phyloP scores from a whole-genome alignment of 106 monocot genomes.

The Apostasia ramifera region DNA sequence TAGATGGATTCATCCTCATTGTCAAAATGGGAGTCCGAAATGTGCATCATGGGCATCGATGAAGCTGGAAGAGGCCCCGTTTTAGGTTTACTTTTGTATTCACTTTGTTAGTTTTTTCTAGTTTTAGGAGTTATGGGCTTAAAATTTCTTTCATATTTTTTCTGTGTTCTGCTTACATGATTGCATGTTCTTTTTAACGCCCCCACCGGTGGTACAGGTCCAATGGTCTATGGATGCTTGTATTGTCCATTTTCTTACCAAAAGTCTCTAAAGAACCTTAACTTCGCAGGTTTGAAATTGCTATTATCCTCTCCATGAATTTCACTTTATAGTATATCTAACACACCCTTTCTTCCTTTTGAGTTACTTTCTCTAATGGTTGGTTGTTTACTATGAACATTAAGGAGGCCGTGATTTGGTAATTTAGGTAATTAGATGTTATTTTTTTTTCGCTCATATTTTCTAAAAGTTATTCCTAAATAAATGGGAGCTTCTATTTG shows the following conservation, averaged over 20 bases:
- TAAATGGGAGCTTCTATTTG: no score
- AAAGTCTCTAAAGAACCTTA: conserved; percentile 55
- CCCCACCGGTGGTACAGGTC: conserved; percentile 38
- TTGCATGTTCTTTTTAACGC: neutral
- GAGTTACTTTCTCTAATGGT: neutral
- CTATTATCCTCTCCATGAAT: neutral
- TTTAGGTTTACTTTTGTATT: conserved; percentile 31
- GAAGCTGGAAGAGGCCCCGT: conserved; percentile 97
- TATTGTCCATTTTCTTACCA: conserved; percentile 79
- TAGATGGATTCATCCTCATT: conserved; percentile 26
- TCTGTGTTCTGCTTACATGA: neutral
- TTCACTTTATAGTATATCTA: neutral
- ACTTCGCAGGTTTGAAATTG: conserved; percentile 61
- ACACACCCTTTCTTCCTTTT: neutral
- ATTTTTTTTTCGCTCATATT: no score
- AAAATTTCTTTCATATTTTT: neutral
- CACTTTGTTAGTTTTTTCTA: neutral
- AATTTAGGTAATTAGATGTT: no score
- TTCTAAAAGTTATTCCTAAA: neutral
- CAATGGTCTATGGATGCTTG: conserved; percentile 98
- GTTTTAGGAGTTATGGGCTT: neutral
- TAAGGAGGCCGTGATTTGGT: no score
- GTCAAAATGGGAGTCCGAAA: conserved; percentile 75
- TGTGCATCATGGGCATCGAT: conserved; percentile 97
- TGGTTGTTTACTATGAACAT: no score